These are phyloP conservation scores for Sanghuangporus weigelae DNA, from an alignment of 1,284 basidiomycete genomes.

Conservation along the genomic window DNA sequence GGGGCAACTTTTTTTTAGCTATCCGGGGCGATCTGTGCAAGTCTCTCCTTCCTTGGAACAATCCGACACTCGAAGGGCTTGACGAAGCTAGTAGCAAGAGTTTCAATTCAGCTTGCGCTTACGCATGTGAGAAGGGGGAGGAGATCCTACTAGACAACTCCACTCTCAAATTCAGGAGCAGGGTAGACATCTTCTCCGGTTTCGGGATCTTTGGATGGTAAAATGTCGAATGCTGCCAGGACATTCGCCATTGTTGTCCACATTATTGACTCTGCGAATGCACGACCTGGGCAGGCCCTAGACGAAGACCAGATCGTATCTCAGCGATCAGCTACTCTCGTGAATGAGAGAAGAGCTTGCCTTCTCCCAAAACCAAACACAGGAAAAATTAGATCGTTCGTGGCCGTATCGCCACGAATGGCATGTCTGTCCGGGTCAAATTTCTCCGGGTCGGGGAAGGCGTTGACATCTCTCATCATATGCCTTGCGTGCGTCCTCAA, in stretches of 20 bases:
- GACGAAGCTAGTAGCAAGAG: not conserved
- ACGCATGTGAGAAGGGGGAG: no score
- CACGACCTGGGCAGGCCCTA: constrained; percentile 10
- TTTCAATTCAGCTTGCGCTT: not conserved
- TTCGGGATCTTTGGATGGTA: constrained; percentile 1
- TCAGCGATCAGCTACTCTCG: not conserved
- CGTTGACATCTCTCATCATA: constrained; percentile 13
- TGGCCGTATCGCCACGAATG: not conserved
- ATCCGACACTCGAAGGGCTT: constrained; percentile 7
- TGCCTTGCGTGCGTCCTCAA: not conserved
- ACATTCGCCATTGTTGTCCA: constrained; percentile 12
- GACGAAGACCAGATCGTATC: not conserved
- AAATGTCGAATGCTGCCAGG: constrained; percentile 13
- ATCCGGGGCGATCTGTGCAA: not conserved
- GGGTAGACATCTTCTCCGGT: constrained; percentile 1
- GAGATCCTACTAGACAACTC: not conserved
- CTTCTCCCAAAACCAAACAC: constrained; percentile 3
- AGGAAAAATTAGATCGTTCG: not conserved
- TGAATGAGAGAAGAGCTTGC: not conserved
- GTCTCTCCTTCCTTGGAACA: constrained; percentile 1
- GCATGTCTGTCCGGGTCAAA: constrained; percentile 8
- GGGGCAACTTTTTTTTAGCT: not conserved
- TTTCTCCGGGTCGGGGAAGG: constrained; percentile 3
- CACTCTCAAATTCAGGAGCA: not conserved
- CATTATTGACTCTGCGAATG: constrained; percentile 6